These are phyloP conservation scores for Aspergillus panamensis DNA, from an alignment of 495 filamentous ascomycete genomes.

Conservation along the genomic window DNA sequence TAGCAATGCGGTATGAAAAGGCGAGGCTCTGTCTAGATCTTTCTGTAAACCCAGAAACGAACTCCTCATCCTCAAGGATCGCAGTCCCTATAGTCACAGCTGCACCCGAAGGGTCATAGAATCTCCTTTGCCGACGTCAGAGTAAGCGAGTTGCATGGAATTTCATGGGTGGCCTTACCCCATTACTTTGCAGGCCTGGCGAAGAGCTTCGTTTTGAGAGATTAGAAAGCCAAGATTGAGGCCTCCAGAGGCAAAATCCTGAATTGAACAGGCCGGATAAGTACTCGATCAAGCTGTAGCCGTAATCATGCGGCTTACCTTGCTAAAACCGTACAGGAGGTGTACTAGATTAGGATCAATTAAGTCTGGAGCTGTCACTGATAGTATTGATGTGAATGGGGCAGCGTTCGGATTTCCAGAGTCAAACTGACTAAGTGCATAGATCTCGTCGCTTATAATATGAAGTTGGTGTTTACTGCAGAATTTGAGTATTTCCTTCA, in stretches of 20 bases:
- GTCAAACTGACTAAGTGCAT: conserved; percentile 52
- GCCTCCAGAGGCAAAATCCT: conserved; percentile 54
- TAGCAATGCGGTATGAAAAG: conserved; percentile 24
- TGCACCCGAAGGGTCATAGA: conserved; percentile 34
- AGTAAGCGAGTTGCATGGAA: background rate
- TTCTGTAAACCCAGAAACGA: conserved; percentile 29
- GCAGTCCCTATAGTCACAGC: conserved; percentile 36
- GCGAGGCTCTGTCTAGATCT: conserved; percentile 27
- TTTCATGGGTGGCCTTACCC: conserved; percentile 17
- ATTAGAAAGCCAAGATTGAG: conserved; percentile 53
- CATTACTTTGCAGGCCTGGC: conserved; percentile 28
- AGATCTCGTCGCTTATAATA: conserved; percentile 60
- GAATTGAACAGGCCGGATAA: background rate
- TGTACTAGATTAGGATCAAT: conserved; percentile 53
- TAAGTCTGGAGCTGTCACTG: conserved; percentile 39
- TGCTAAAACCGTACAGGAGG: conserved; percentile 57
- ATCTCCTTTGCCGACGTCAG: conserved; percentile 23
- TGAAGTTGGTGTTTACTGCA: conserved; percentile 54
- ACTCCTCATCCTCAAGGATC: conserved; percentile 36
- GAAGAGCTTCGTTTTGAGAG: conserved; percentile 35
- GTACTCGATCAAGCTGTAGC: background rate
- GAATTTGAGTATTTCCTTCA: conserved; percentile 47
- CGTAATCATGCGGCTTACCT: conserved; percentile 25
- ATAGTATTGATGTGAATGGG: conserved; percentile 50
- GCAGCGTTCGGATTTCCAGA: conserved; percentile 31